Conservation (phyloP, 495 filamentous ascomycete genomes). For the Penicillium lagena region DNA sequence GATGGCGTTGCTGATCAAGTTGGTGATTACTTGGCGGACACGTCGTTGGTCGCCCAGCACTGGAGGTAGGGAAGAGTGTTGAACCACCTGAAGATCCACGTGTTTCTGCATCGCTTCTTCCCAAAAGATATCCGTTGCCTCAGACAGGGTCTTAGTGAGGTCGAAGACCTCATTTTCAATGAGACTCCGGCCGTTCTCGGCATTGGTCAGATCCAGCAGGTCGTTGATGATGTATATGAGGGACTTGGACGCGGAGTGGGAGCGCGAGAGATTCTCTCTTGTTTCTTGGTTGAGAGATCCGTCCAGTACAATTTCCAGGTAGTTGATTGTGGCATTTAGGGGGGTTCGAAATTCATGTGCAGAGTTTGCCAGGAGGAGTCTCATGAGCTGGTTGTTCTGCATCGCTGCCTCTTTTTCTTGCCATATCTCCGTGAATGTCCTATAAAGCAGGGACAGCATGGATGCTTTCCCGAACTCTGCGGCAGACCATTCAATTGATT, state of each 20-base stretch:
- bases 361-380: slow-evolving; percentile 75
- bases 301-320: slow-evolving; percentile 84
- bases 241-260: slow-evolving; percentile 87
- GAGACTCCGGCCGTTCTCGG: slow-evolving; percentile 69
- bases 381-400: slow-evolving; percentile 71
- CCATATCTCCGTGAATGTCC: slow-evolving; percentile 83
- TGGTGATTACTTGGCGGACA: slow-evolving; percentile 77
- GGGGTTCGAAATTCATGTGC: slow-evolving; percentile 90
- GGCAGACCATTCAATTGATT: slow-evolving; percentile 26
- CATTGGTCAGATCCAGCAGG: slow-evolving; percentile 80
- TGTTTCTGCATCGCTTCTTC: slow-evolving; percentile 70
- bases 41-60: slow-evolving; percentile 80
- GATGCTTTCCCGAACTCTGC: slow-evolving; percentile 71
- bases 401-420: slow-evolving; percentile 77
- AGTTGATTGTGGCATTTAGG: slow-evolving; percentile 91
- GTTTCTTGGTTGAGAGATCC: slow-evolving; percentile 73
- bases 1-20: slow-evolving; percentile 77
- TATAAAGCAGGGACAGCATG: slow-evolving; percentile 79
- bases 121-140: slow-evolving; percentile 67
- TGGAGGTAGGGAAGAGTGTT: slow-evolving; percentile 64
- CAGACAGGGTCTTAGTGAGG: slow-evolving; percentile 61
- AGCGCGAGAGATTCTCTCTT: slow-evolving; percentile 74
- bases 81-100: slow-evolving; percentile 58
- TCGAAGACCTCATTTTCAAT: slow-evolving; percentile 77
- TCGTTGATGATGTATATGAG: slow-evolving; percentile 92